A percentile compares a stretch with the other conserved stretches of the same genome.
Conservation (phyloP, 306 rosid species). For the Trifolium repens region DNA sequence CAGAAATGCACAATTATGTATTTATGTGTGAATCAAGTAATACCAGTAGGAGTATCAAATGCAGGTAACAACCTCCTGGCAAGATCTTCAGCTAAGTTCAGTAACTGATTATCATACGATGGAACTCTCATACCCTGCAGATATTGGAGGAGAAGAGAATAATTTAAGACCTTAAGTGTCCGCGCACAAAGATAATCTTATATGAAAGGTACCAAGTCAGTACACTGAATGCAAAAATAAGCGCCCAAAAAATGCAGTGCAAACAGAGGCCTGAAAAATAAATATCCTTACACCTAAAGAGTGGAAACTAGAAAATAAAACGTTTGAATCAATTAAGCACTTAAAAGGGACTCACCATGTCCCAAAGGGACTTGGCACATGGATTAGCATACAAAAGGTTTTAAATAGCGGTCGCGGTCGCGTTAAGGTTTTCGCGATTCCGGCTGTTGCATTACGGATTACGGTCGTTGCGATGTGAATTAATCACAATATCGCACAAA, state of each 20-base stretch:
- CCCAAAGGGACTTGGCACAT: background rate
- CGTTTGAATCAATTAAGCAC: background rate
- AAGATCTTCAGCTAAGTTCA: constrained; percentile 89
- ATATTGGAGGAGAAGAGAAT: constrained; percentile 18
- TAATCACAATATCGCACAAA: no score
- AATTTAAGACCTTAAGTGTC: constrained; percentile 26
- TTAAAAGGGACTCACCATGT: background rate
- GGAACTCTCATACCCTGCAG: constrained; percentile 90
- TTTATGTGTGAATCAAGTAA: constrained; percentile 32
- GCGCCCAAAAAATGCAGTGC: constrained; percentile 5
- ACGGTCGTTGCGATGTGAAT: no score
- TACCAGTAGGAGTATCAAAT: constrained; percentile 97
- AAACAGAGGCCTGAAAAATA: background rate
- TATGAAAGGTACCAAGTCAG: constrained; percentile 17
- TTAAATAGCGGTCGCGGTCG: no score
- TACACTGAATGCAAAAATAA: constrained; percentile 18
- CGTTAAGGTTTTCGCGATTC: no score
- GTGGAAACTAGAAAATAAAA: background rate
- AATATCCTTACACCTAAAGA: background rate
- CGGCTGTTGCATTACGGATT: no score
- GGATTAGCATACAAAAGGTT: background rate
- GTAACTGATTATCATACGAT: constrained; percentile 75
- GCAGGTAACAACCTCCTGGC: constrained; percentile 92
- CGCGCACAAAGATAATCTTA: background rate
- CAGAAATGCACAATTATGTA: constrained; percentile 19